phyloP scores from a whole-genome alignment of 345 rosid genomes.

The Conringia planisiliqua region DNA sequence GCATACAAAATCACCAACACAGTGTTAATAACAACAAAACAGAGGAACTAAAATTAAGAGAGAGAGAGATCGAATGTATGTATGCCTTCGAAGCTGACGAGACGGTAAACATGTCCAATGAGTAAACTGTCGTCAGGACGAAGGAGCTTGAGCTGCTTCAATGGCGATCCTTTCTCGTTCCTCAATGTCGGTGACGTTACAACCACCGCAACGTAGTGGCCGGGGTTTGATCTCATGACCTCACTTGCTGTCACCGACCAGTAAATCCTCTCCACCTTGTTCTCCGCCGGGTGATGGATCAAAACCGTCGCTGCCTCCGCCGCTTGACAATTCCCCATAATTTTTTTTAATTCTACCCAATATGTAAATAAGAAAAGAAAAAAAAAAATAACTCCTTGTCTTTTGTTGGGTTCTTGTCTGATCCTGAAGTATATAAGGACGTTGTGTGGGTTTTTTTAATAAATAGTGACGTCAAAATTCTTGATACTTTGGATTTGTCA shows the following conservation, averaged over 20 bases:
- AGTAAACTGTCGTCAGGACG: conserved; percentile 68
- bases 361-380: too few relatives aligned
- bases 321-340: conserved; percentile 97
- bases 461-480: conserved; percentile 22
- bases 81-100: conserved; percentile 75
- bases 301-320: conserved; percentile 79
- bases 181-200: conserved; percentile 43
- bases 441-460: conserved; percentile 1
- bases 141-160: conserved; percentile 82
- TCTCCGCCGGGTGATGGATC: conserved; percentile 70
- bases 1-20: background rate
- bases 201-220: conserved; percentile 78
- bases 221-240: conserved; percentile 73
- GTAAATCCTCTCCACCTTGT: conserved; percentile 66
- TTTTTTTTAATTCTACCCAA: background rate
- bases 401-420: conserved; percentile 20
- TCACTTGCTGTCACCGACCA: conserved; percentile 71
- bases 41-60: background rate
- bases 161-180: conserved; percentile 44
- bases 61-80: background rate
- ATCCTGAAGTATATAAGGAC: background rate
- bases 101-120: conserved; percentile 72
- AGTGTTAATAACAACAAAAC: background rate
- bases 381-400: background rate
- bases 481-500: conserved; percentile 20